Base-by-base conservation (phyloP, 257 asterid species). In the Scutellaria minor region DNA sequence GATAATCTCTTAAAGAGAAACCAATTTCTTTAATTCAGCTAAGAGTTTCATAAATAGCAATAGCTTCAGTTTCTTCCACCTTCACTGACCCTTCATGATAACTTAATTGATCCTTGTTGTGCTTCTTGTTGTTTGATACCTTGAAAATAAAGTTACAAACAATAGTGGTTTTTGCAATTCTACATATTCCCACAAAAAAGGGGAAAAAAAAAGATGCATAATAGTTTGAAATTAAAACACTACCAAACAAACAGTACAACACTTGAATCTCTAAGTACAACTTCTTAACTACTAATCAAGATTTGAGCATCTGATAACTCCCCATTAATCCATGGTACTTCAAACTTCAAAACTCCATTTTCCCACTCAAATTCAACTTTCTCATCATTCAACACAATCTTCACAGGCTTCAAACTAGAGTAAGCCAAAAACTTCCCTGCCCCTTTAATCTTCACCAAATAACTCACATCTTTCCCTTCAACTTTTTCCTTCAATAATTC, bases 381-480 rank as follows among this genome's bases (percentile, higher is more conserved):
- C 64, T 75, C 80, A 31, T 52, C 48, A 69, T 80, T 68, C 81
- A 77, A 59, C 47, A 40, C 58, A 6, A 81, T 70, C 59, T 68
- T 39, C 61, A 3, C 31, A 5, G 85, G 87, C 63, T 72, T 64
- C 44, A 72, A n/a, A 55, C 75, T 80, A n/a, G 87, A 80, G 73
- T 83, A 83, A 61, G 83, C 79, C 77, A 83, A 71, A 67, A 83
- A 77, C 68, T 54, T 77, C 3, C 87, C 85, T 14, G 61, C 64
- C 71, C 85, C 87, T 66, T 83, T 75, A 50, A 83, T 70, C 71
- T 53, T 66, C 22, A 80, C 46, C 62, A 6, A 13, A 5, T 13
- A 76, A 31, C 61, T 10, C 11, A 37, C 52, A 14, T 11, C 22
- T 6, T 66, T 54, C 31, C 62, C 72, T 8, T 56, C 73, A 65